Conservation (phyloP, 1,284 basidiomycete genomes). For the Fistulinella staudtii region DNA sequence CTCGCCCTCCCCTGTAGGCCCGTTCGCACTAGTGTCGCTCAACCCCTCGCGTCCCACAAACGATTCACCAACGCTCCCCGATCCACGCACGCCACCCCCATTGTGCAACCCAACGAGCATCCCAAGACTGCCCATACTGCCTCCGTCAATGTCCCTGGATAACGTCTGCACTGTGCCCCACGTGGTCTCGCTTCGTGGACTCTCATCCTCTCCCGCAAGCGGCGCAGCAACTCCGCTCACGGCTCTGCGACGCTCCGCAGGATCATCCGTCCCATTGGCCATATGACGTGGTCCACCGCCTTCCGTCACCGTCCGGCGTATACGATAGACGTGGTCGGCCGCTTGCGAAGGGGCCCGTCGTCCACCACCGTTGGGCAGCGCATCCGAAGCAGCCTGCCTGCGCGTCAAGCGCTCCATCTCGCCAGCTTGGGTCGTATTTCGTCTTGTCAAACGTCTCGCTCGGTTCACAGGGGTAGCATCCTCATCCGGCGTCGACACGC, state of each 20-base stretch:
- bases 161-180: constrained; percentile 31
- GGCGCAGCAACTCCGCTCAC: constrained; percentile 11
- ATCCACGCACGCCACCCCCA: constrained; percentile 26
- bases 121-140: constrained; percentile 28
- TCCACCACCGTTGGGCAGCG: constrained; percentile 12
- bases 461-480: constrained; percentile 26
- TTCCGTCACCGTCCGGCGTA: constrained; percentile 25
- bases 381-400: constrained; percentile 14
- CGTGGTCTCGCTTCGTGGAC: constrained; percentile 32
- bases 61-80: constrained; percentile 18
- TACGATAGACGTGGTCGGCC: constrained; percentile 11
- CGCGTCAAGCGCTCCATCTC: constrained; percentile 19
- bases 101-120: constrained; percentile 30
- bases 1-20: constrained; percentile 15
- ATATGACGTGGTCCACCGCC: constrained; percentile 3
- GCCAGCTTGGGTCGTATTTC: constrained; percentile 25
- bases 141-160: constrained; percentile 18
- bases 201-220: constrained; percentile 19
- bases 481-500: constrained; percentile 29
- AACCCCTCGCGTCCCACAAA: constrained; percentile 15
- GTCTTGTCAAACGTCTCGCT: constrained; percentile 17
- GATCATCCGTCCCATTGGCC: constrained; percentile 8
- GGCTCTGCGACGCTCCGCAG: constrained; percentile 4
- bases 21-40: constrained; percentile 9
- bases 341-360: constrained; percentile 18